phyloP scores from a whole-genome alignment of 306 rosid genomes.

The Abrus pulchellus region DNA sequence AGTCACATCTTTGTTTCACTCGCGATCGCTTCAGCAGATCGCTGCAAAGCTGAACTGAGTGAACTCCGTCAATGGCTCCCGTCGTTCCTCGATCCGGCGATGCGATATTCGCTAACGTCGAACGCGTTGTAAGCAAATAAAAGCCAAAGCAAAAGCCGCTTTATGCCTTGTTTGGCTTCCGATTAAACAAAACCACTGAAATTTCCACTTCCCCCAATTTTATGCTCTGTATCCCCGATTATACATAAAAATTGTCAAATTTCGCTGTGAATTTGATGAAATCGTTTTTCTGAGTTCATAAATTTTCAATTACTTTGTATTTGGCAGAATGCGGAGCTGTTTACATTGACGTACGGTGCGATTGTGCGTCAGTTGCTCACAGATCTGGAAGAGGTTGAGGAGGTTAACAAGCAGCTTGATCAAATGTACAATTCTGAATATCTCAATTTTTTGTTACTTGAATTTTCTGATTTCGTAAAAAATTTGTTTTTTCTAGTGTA shows the following conservation, averaged over 20 bases:
- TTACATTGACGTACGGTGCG: conserved; percentile 99
- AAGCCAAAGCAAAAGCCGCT: not conserved
- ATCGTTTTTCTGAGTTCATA: not conserved
- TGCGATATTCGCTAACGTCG: conserved; percentile 89
- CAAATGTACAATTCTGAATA: conserved; percentile 69
- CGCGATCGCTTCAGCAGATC: not conserved
- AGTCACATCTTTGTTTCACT: not conserved
- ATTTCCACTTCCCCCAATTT: not conserved
- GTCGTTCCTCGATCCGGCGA: conserved; percentile 95
- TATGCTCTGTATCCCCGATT: not conserved
- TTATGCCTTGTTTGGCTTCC: conserved; percentile 33
- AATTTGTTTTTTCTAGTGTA: not conserved
- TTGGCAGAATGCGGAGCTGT: conserved; percentile 90
- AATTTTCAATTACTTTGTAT: not conserved
- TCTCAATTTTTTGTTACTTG: not conserved
- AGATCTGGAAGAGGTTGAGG: conserved; percentile 97
- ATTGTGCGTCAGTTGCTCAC: conserved; percentile 97
- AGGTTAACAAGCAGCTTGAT: conserved; percentile 98
- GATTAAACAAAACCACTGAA: conserved; percentile 2
- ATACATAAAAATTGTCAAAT: not conserved
- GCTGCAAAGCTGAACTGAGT: conserved; percentile 39
- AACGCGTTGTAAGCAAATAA: conserved; percentile 78
- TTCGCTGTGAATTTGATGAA: not conserved
- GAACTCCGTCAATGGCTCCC: conserved; percentile 73
- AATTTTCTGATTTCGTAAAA: conserved; percentile 16